Conservation (phyloP, 305 asterid genomes). For the Fraxinus floribunda region DNA sequence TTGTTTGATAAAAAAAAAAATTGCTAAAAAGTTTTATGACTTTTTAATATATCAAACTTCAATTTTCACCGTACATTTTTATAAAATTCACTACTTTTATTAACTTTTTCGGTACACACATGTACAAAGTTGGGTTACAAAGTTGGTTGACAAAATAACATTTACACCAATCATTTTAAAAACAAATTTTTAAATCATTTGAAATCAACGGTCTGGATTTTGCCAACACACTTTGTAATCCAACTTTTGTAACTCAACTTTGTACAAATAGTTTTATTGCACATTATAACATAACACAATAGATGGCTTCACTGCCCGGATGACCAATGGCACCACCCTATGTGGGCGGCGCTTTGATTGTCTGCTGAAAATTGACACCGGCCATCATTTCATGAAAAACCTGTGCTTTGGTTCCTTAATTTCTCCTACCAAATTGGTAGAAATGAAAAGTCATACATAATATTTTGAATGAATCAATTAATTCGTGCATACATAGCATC, state of each 20-base stretch:
- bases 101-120: not conserved
- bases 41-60: not conserved
- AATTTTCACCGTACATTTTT: not conserved
- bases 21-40: not conserved
- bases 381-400: not conserved
- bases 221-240: too few relatives aligned
- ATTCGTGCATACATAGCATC: not conserved
- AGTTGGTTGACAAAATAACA: too few relatives aligned
- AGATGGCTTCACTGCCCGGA: not conserved
- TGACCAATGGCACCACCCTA: not conserved
- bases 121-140: too few relatives aligned
- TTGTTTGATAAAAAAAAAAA: not conserved
- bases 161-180: too few relatives aligned
- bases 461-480: not conserved
- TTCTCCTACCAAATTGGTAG: not conserved
- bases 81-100: too few relatives aligned
- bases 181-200: too few relatives aligned
- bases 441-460: not conserved
- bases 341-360: not conserved
- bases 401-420: not conserved
- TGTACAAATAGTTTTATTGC: too few relatives aligned
- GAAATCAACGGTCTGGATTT: too few relatives aligned
- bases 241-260: too few relatives aligned
- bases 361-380: not conserved
- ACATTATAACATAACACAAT: not conserved